Evolutionary conservation across 139 green algal genomes (phyloP).

Genomic region (Edaphochlamys debaryana): DNA sequence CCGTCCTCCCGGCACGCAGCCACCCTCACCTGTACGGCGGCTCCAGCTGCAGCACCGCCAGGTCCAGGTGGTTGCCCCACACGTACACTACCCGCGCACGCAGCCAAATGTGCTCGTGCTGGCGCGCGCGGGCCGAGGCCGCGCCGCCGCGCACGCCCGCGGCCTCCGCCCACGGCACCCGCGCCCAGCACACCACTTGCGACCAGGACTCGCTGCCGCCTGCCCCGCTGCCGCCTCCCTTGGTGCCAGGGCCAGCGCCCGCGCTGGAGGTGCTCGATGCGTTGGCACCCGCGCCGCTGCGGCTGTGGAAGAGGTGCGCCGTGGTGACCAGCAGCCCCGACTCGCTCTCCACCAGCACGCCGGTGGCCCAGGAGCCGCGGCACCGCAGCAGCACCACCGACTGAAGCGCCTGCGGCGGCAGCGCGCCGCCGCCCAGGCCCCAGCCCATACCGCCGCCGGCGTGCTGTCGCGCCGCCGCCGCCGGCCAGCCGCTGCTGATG

Average conservation of each 20-base stretch:
- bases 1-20: not conserved
- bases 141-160: too few relatives aligned
- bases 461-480: too few relatives aligned
- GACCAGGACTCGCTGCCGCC: not conserved
- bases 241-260: not conserved
- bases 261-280: not conserved
- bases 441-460: too few relatives aligned
- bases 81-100: constrained; percentile 46
- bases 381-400: constrained; percentile 53
- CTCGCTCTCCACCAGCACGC: constrained; percentile 63
- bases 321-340: constrained; percentile 81
- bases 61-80: constrained; percentile 65
- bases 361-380: constrained; percentile 69
- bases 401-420: not conserved
- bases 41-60: constrained; percentile 70
- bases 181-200: not conserved
- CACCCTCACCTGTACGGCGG: not conserved
- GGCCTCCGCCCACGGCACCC: not conserved
- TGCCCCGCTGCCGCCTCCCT: not conserved
- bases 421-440: not conserved
- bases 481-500: too few relatives aligned
- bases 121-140: too few relatives aligned
- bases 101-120: constrained; percentile 30
- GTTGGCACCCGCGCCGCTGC: not conserved
- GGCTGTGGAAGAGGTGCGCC: constrained; percentile 75